phyloP scores from a whole-genome alignment of 441 rosid species.

The Biscutella auriculata region DNA sequence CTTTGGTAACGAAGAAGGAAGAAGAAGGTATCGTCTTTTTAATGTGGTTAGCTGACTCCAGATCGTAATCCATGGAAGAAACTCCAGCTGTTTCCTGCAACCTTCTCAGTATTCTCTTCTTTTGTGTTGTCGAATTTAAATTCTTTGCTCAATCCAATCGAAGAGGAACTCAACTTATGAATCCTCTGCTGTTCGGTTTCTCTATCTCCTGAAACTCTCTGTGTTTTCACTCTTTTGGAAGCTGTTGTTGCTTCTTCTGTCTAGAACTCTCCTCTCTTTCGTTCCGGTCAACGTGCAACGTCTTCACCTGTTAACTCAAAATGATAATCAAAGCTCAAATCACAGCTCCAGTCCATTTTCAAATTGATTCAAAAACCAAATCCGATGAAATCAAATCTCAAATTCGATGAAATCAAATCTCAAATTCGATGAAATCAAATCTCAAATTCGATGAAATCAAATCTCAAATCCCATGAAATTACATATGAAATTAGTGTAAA shows the following conservation, averaged over 20 bases:
- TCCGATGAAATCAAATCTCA: no score
- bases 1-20: constrained; percentile 3
- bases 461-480: no score
- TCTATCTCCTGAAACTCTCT: constrained; percentile 27
- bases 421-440: no score
- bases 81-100: constrained; percentile 65
- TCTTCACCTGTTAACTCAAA: no score
- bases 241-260: constrained; percentile 17
- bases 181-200: constrained; percentile 42
- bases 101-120: constrained; percentile 53
- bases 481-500: no score
- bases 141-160: constrained; percentile 81
- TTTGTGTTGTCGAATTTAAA: constrained; percentile 76
- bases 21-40: background rate
- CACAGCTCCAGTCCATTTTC: no score
- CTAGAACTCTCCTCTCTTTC: constrained; percentile 22
- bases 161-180: constrained; percentile 53
- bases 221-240: constrained; percentile 18
- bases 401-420: no score
- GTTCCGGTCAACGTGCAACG: constrained; percentile 15
- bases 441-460: no score
- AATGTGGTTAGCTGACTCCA: constrained; percentile 46
- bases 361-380: no score
- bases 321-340: no score
- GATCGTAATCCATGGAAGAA: constrained; percentile 87